These are phyloP conservation scores for Pseudonitzschia delicatissima DNA, from an alignment of 108 stramenopile genomes.

Conservation along the genomic window DNA sequence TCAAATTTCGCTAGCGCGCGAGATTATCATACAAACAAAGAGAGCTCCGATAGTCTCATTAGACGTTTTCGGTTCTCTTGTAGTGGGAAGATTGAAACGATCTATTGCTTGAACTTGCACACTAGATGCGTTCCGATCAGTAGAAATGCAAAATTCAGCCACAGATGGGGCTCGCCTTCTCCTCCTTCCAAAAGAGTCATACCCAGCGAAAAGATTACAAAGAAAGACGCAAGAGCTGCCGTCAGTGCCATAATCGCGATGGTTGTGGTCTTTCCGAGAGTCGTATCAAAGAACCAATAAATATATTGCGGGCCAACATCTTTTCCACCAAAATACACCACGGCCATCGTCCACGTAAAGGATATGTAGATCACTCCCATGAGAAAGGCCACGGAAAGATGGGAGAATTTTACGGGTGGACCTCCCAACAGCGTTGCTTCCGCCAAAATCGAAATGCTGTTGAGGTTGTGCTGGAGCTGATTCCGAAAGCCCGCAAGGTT, in stretches of 20 bases:
- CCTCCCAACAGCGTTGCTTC: constrained; percentile 59
- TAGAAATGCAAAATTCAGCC: neutral
- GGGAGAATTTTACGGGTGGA: constrained; percentile 40
- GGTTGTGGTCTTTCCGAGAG: constrained; percentile 49
- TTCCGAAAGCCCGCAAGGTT: constrained; percentile 40
- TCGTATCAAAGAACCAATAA: constrained; percentile 70
- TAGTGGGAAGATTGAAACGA: no score
- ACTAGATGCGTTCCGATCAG: neutral
- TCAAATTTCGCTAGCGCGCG: no score
- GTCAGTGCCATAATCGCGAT: neutral
- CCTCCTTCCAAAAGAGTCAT: neutral
- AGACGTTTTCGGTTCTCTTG: no score
- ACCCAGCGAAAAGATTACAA: neutral
- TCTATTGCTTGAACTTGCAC: neutral
- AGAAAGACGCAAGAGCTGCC: neutral
- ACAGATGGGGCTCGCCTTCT: neutral
- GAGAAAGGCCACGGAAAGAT: constrained; percentile 43
- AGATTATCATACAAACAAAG: no score
- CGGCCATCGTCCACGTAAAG: constrained; percentile 50
- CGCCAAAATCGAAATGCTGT: constrained; percentile 44
- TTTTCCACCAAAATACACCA: constrained; percentile 1
- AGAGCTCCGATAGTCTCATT: no score
- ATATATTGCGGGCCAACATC: constrained; percentile 49
- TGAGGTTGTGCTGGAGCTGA: constrained; percentile 57
- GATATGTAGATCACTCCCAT: constrained; percentile 48